These are phyloP conservation scores for Phytophthora citricola DNA, from an alignment of 352 stramenopile species.

Conservation along the genomic window DNA sequence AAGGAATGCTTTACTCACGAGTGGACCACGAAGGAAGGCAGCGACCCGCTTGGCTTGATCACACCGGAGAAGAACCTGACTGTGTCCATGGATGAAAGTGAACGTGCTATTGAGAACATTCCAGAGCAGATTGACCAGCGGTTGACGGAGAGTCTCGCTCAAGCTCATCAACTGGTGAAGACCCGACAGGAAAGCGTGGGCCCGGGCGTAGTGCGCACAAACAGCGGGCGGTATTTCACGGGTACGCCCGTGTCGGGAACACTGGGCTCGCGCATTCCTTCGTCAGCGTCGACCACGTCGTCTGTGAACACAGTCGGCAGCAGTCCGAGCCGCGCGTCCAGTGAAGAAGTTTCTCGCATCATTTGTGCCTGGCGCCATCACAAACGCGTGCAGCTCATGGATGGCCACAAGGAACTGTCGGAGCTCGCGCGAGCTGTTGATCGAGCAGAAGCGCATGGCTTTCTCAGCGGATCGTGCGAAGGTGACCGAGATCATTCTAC, in stretches of 20 bases:
- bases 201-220: constrained; percentile 52
- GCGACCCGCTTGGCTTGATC: constrained; percentile 72
- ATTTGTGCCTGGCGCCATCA: constrained; percentile 88
- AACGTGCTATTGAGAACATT: constrained; percentile 88
- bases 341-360: constrained; percentile 78
- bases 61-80: constrained; percentile 69
- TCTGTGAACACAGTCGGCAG: constrained; percentile 51
- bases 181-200: constrained; percentile 59
- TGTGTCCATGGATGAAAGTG: constrained; percentile 85
- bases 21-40: constrained; percentile 94
- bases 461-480: constrained; percentile 86
- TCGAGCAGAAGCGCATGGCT: constrained; percentile 89
- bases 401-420: constrained; percentile 87
- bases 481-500: constrained; percentile 87
- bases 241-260: constrained; percentile 45
- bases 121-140: constrained; percentile 85
- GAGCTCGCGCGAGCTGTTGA: constrained; percentile 77
- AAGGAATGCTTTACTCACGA: constrained; percentile 91
- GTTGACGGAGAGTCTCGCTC: constrained; percentile 70
- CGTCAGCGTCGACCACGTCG: constrained; percentile 44
- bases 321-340: constrained; percentile 62
- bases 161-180: constrained; percentile 84
- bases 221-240: constrained; percentile 52
- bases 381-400: constrained; percentile 89
- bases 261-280: constrained; percentile 60